Evolutionary conservation across 495 filamentous ascomycete species (phyloP).

Genomic region (Mytilinidion resinicola): DNA sequence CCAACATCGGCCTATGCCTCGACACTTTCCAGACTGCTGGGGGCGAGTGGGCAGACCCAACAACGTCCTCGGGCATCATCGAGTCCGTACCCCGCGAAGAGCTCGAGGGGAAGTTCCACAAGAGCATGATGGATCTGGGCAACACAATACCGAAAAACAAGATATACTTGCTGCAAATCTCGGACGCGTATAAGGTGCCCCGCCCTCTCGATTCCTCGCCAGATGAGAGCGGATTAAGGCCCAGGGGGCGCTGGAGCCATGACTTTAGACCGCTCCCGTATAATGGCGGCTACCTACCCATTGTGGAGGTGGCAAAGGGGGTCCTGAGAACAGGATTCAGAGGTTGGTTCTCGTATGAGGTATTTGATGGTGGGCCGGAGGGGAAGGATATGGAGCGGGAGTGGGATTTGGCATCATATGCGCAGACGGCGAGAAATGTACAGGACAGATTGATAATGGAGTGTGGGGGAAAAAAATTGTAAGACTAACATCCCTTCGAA

Average conservation of each 20-base stretch:
- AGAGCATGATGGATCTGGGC: conserved; percentile 50
- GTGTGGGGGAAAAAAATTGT: conserved; percentile 18
- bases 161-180: conserved; percentile 71
- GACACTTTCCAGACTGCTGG: conserved; percentile 79
- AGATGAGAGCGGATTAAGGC: conserved; percentile 45
- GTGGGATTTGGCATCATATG: conserved; percentile 53
- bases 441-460: conserved; percentile 49
- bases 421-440: conserved; percentile 53
- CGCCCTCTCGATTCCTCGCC: conserved; percentile 44
- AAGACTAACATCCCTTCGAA: too few species aligned
- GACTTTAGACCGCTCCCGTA: conserved; percentile 64
- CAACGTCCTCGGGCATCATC: conserved; percentile 55
- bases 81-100: conserved; percentile 38
- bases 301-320: conserved; percentile 57
- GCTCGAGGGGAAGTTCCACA: conserved; percentile 45
- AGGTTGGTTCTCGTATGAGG: conserved; percentile 69
- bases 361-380: conserved; percentile 62
- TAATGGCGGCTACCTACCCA: conserved; percentile 66
- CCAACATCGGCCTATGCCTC: conserved; percentile 64
- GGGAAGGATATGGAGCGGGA: conserved; percentile 55
- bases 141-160: conserved; percentile 58
- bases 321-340: conserved; percentile 65
- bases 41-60: conserved; percentile 71
- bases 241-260: conserved; percentile 66
- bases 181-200: conserved; percentile 64